phyloP scores from a whole-genome alignment of 179 eudicot genomes.

The Beta macrorhiza region DNA sequence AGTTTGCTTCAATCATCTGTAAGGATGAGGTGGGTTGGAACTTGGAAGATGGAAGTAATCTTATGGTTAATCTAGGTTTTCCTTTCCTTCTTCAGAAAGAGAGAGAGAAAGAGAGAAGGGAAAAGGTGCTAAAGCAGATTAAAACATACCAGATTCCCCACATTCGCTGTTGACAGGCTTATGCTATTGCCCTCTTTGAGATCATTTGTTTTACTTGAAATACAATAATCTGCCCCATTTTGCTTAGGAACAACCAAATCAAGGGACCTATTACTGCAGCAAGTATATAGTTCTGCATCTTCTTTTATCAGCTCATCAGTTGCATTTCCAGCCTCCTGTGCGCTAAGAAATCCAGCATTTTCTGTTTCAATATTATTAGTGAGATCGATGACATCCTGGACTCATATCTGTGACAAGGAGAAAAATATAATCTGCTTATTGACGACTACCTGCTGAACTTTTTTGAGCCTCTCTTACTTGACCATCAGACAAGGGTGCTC shows the following conservation, averaged over 20 bases:
- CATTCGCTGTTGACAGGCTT: conserved; percentile 20
- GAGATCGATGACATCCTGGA: conserved; percentile 12
- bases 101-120: background rate
- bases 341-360: conserved; percentile 11
- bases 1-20: background rate
- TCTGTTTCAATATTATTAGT: conserved; percentile 13
- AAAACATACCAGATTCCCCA: conserved; percentile 23
- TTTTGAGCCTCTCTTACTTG: conserved; percentile 12
- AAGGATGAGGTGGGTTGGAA: background rate
- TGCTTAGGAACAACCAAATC: conserved; percentile 23
- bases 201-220: conserved; percentile 19
- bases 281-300: conserved; percentile 14
- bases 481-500: conserved; percentile 7
- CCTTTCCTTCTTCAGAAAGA: background rate
- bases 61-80: background rate
- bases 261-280: conserved; percentile 23
- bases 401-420: conserved; percentile 11
- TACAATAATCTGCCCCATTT: conserved; percentile 12
- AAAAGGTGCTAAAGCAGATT: background rate
- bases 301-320: conserved; percentile 17
- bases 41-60: background rate
- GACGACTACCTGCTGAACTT: conserved; percentile 15
- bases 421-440: conserved; percentile 1
- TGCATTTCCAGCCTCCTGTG: conserved; percentile 19
- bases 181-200: conserved; percentile 15